These are phyloP conservation scores for Albatrellus sp. DNA, from an alignment of 1,284 basidiomycete species.

Conservation along the genomic window DNA sequence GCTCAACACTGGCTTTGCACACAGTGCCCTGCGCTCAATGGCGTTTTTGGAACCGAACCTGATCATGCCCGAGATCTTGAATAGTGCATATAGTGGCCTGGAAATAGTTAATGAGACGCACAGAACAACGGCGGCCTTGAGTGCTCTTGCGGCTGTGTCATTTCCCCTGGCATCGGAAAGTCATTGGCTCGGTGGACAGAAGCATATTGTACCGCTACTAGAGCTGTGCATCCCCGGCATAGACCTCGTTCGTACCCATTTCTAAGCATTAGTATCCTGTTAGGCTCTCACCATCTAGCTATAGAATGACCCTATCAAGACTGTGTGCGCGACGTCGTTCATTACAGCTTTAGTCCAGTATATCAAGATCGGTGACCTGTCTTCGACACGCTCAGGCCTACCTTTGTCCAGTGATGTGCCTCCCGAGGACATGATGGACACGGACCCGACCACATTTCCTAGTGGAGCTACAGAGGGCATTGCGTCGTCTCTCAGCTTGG, in stretches of 20 bases:
- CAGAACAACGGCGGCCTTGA: slow-evolving; percentile 83
- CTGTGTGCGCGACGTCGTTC: slow-evolving; percentile 71
- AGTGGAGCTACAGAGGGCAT: slow-evolving; percentile 41
- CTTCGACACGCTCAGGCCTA: slow-evolving; percentile 42
- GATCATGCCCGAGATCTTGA: slow-evolving; percentile 87
- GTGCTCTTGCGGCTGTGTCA: slow-evolving; percentile 75
- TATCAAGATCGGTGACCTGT: slow-evolving; percentile 75
- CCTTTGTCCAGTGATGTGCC: slow-evolving; percentile 39
- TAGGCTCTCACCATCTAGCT: not conserved
- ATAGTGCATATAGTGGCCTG: slow-evolving; percentile 83
- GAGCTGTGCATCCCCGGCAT: slow-evolving; percentile 89
- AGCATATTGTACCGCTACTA: slow-evolving; percentile 79
- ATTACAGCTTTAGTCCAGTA: slow-evolving; percentile 67
- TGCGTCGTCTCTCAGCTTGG: slow-evolving; percentile 37
- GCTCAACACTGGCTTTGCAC: slow-evolving; percentile 53
- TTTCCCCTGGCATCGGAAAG: slow-evolving; percentile 70
- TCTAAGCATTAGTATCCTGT: slow-evolving; percentile 4
- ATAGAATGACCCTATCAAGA: slow-evolving; percentile 90
- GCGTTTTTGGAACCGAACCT: slow-evolving; percentile 77
- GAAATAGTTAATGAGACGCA: slow-evolving; percentile 95
- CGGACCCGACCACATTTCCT: slow-evolving; percentile 36
- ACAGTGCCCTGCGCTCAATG: slow-evolving; percentile 61
- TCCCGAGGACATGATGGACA: slow-evolving; percentile 41
- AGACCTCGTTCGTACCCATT: slow-evolving; percentile 47
- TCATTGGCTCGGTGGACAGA: slow-evolving; percentile 78